phyloP scores from a whole-genome alignment of 2,329 filamentous ascomycete genomes.

The Aspergillus arachidicola region DNA sequence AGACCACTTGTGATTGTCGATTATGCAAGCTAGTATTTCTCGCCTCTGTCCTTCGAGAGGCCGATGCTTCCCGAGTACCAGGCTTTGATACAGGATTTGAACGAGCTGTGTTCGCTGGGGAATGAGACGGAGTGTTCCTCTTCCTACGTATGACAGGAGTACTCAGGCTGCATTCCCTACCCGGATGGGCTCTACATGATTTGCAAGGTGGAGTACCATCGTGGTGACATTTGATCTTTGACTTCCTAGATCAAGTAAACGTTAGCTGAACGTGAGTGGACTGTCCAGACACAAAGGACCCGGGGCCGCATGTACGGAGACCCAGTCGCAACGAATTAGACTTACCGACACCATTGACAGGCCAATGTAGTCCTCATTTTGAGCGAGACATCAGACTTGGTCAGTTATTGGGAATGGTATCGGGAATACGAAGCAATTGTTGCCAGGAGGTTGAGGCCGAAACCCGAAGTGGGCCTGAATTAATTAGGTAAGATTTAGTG shows the following conservation, averaged over 20 bases:
- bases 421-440: background rate
- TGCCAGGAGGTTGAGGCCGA: background rate
- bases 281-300: accelerated
- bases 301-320: background rate
- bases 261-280: background rate
- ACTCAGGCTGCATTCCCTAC: background rate
- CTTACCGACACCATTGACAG: background rate
- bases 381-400: background rate
- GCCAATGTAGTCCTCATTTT: background rate
- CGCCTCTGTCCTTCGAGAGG: background rate
- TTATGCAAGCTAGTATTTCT: background rate
- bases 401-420: background rate
- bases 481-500: no score
- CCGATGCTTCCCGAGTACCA: background rate
- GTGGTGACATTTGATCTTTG: background rate
- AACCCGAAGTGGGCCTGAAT: background rate
- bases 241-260: background rate
- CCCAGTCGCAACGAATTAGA: background rate
- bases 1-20: background rate
- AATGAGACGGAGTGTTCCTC: background rate
- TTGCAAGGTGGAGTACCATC: background rate
- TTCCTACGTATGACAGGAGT: background rate
- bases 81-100: background rate
- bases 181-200: background rate
- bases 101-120: background rate